A percentile compares a stretch with the other conserved stretches of the same genome.
Evolutionary conservation across 148 eudicot genomes (phyloP).

Genomic region (Arbutus unedo): DNA sequence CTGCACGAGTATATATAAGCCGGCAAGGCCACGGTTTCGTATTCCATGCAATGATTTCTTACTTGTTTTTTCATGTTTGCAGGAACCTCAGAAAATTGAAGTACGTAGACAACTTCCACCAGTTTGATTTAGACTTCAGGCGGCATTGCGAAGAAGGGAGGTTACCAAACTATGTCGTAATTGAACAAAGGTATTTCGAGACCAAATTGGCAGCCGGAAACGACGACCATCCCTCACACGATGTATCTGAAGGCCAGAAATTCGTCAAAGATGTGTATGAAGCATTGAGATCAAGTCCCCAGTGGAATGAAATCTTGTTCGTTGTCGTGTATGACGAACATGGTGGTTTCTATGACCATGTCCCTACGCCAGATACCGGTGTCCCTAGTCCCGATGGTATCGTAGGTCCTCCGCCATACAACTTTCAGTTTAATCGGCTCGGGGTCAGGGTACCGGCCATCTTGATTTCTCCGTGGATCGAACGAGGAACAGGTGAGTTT

Average conservation of each 20-base stretch:
- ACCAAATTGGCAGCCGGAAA: slow-evolving; percentile 56
- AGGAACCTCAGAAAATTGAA: slow-evolving; percentile 80
- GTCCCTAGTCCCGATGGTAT: slow-evolving; percentile 57
- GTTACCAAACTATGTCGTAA: slow-evolving; percentile 81
- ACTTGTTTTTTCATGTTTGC: not conserved
- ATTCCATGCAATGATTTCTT: not conserved
- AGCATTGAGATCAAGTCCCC: slow-evolving; percentile 60
- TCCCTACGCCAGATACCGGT: slow-evolving; percentile 50
- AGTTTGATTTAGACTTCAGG: slow-evolving; percentile 65
- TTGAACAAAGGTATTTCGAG: slow-evolving; percentile 74
- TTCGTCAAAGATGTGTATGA: slow-evolving; percentile 61
- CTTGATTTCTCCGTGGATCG: slow-evolving; percentile 75
- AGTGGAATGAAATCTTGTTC: slow-evolving; percentile 62
- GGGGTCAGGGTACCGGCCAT: slow-evolving; percentile 74
- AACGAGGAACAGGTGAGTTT: slow-evolving; percentile 55
- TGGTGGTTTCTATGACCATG: slow-evolving; percentile 71
- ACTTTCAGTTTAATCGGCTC: slow-evolving; percentile 57
- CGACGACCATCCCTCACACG: slow-evolving; percentile 84
- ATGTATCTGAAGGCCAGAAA: slow-evolving; percentile 47
- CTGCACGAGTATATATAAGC: not conserved
- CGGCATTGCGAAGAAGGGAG: slow-evolving; percentile 64
- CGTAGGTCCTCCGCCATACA: slow-evolving; percentile 51
- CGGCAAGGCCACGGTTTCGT: not conserved
- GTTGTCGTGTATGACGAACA: slow-evolving; percentile 54
- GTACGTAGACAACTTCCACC: slow-evolving; percentile 61